A percentile compares a stretch with the other conserved stretches of the same genome.
phyloP scores from a whole-genome alignment of 1,139 yeast genomes.

The Kodamaea alishanica region DNA sequence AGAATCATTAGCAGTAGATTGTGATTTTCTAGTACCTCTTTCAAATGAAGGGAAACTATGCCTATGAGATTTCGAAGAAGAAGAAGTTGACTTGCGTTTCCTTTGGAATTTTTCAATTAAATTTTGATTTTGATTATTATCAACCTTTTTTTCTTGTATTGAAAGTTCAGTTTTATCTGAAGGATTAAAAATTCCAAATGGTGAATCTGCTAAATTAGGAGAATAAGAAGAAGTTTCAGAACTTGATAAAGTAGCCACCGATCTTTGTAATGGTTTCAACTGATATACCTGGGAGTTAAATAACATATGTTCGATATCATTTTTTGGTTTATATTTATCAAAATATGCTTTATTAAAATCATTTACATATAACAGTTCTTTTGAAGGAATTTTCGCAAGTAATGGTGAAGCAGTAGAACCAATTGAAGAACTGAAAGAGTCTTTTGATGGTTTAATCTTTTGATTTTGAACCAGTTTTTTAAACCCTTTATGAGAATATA shows the following conservation, averaged over 20 bases:
- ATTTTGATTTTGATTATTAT: neutral
- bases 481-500: conserved; percentile 7
- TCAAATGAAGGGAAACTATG: conserved; percentile 9
- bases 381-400: neutral
- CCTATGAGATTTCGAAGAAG: conserved; percentile 9
- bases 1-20: conserved; percentile 29
- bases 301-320: conserved; percentile 12
- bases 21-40: conserved; percentile 18
- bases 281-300: conserved; percentile 24
- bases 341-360: conserved; percentile 21
- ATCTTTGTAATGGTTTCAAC: conserved; percentile 31
- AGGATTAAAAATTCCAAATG: conserved; percentile 1
- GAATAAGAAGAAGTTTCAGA: conserved; percentile 5
- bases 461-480: neutral
- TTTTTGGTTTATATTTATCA: conserved; percentile 15
- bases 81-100: conserved; percentile 2
- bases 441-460: conserved; percentile 1
- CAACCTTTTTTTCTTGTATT: neutral
- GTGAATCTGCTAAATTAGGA: neutral
- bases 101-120: no score
- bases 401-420: no score
- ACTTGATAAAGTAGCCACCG: conserved; percentile 25
- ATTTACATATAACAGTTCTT: conserved; percentile 11
- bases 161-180: conserved; percentile 4
- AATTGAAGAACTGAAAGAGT: no score